These are phyloP conservation scores for Dryas octopetala DNA, from an alignment of 306 rosid species.

Conservation along the genomic window DNA sequence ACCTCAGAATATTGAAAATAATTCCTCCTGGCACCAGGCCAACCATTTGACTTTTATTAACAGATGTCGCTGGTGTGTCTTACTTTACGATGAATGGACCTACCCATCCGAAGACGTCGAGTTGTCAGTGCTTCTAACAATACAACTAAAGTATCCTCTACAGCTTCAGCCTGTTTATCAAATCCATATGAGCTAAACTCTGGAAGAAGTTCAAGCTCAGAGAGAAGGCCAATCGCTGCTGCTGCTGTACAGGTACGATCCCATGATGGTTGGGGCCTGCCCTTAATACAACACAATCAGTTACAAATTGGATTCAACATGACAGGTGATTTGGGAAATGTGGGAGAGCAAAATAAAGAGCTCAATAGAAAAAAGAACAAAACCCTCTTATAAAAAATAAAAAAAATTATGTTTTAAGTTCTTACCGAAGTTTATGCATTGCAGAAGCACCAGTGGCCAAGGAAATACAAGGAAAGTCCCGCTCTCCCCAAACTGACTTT, in stretches of 20 bases:
- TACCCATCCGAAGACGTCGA: conserved; percentile 87
- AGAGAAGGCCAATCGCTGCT: conserved; percentile 74
- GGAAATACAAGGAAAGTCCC: conserved; percentile 74
- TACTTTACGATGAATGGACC: conserved; percentile 76
- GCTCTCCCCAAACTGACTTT: conserved; percentile 70
- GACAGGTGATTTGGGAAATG: background rate
- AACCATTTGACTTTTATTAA: conserved; percentile 27
- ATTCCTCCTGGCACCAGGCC: background rate
- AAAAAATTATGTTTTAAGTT: conserved; percentile 22
- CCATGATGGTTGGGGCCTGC: conserved; percentile 97
- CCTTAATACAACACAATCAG: conserved; percentile 21
- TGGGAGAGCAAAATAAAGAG: background rate
- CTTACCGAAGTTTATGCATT: conserved; percentile 92
- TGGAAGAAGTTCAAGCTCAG: conserved; percentile 70
- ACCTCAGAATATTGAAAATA: conserved; percentile 7
- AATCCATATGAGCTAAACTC: conserved; percentile 48
- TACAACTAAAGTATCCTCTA: conserved; percentile 57
- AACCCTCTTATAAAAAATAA: background rate
- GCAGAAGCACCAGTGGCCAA: conserved; percentile 74
- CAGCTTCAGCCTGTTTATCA: conserved; percentile 64
- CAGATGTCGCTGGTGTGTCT: conserved; percentile 54
- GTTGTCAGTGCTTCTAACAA: conserved; percentile 75
- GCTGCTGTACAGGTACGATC: conserved; percentile 96
- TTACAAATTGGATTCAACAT: conserved; percentile 17
- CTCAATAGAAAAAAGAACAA: background rate